Evolutionary conservation across 306 rosid species (phyloP).

Genomic region (Datisca glomerata): DNA sequence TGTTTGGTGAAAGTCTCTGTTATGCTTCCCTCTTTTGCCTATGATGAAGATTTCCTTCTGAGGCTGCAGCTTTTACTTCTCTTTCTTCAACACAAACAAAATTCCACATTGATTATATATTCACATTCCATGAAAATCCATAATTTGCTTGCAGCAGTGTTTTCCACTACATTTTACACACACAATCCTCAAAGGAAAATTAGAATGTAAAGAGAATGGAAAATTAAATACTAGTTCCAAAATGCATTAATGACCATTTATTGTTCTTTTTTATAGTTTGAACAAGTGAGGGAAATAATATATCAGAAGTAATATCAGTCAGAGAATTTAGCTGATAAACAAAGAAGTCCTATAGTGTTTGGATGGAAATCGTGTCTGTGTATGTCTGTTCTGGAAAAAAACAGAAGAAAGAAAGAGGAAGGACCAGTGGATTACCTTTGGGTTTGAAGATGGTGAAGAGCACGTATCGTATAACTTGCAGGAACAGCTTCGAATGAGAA

Average conservation of each 20-base stretch:
- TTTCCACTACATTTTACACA: no score
- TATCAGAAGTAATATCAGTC: no score
- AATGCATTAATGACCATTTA: neutral
- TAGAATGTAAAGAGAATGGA: neutral
- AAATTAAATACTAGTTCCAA: neutral
- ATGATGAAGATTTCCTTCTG: no score
- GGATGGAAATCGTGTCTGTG: no score
- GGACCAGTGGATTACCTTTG: slow-evolving; percentile 7
- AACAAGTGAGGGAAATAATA: neutral
- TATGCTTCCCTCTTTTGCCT: no score
- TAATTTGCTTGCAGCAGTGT: no score
- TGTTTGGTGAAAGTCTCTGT: no score
- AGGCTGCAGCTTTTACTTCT: no score
- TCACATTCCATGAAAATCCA: no score
- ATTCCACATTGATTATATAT: no score
- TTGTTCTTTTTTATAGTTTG: neutral
- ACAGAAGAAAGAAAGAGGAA: neutral
- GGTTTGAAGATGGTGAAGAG: slow-evolving; percentile 1
- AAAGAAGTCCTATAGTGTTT: neutral
- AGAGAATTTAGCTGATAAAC: no score
- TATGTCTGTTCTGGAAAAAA: neutral
- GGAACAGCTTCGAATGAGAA: slow-evolving; percentile 11
- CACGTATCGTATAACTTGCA: neutral
- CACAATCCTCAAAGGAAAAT: neutral
- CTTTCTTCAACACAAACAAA: neutral